Evolutionary conservation across 192 early-diverging fungal genomes (phyloP).

Genomic region (Coemansia sp.): DNA sequence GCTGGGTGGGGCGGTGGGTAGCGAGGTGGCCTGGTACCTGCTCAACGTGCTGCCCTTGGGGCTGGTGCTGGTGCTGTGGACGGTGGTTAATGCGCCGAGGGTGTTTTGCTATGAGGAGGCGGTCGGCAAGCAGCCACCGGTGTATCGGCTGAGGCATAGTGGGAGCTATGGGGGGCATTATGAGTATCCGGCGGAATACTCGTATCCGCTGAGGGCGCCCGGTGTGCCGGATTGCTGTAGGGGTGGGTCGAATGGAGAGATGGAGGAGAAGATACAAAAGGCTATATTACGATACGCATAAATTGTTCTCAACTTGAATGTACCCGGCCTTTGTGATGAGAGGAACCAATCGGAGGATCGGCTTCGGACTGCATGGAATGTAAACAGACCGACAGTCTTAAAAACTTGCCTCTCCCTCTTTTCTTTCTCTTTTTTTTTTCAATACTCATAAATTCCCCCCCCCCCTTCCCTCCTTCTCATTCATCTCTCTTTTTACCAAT

Average conservation of each 20-base stretch:
- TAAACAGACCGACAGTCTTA: background rate
- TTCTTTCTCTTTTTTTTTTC: background rate
- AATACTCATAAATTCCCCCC: background rate
- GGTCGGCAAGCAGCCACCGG: background rate
- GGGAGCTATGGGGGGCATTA: constrained; percentile 8
- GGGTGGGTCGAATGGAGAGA: background rate
- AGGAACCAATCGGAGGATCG: background rate
- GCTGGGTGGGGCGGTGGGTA: constrained; percentile 5
- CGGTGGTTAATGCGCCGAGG: constrained; percentile 21
- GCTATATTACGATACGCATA: constrained; percentile 22
- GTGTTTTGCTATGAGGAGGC: constrained; percentile 2
- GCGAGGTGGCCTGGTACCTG: constrained; percentile 36
- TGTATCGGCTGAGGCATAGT: background rate
- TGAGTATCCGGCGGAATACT: constrained; percentile 26
- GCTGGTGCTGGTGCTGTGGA: constrained; percentile 30
- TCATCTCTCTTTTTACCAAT: background rate
- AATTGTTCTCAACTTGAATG: background rate
- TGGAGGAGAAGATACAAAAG: constrained; percentile 16
- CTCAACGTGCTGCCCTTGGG: constrained; percentile 35
- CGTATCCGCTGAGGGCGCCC: constrained; percentile 10
- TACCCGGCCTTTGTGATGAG: too few relatives aligned
- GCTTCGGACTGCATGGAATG: background rate
- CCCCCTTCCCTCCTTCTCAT: background rate
- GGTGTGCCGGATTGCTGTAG: background rate
- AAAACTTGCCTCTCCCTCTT: background rate